phyloP scores from a whole-genome alignment of 257 asterid genomes.

The Solanum tacnaense region DNA sequence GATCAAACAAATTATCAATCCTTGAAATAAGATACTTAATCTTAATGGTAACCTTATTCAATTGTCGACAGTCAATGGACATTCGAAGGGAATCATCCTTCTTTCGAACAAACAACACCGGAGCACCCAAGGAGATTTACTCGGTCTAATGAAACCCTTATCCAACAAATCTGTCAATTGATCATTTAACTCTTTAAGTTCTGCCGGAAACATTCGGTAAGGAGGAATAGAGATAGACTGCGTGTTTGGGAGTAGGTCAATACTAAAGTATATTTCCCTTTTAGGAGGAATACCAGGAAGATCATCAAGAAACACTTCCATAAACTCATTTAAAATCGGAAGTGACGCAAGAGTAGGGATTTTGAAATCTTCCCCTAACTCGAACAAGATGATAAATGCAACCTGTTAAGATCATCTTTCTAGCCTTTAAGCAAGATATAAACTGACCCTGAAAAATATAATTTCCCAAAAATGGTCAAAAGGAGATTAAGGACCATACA shows the following conservation, averaged over 20 bases:
- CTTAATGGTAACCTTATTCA: neutral
- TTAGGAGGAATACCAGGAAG: neutral
- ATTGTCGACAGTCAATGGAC: neutral
- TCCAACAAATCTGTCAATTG: neutral
- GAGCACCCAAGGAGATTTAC: neutral
- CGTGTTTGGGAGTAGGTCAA: neutral
- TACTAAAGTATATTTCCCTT: neutral
- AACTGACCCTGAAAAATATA: neutral
- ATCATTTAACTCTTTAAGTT: neutral
- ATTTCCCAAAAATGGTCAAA: neutral
- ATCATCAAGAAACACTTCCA: neutral
- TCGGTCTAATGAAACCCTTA: no score
- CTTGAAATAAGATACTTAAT: neutral
- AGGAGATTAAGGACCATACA: neutral
- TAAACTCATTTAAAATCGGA: neutral
- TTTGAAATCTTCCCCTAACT: neutral
- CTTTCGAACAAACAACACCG: neutral
- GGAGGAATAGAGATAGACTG: no score
- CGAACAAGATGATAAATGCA: neutral
- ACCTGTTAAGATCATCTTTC: neutral
- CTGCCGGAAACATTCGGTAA: neutral
- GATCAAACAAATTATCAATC: neutral
- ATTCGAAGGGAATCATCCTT: neutral
- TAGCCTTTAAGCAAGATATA: neutral
- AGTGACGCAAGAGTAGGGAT: neutral